Evolutionary conservation across 495 filamentous ascomycete genomes (phyloP).

Genomic region (Hypoxylon subgilvum): DNA sequence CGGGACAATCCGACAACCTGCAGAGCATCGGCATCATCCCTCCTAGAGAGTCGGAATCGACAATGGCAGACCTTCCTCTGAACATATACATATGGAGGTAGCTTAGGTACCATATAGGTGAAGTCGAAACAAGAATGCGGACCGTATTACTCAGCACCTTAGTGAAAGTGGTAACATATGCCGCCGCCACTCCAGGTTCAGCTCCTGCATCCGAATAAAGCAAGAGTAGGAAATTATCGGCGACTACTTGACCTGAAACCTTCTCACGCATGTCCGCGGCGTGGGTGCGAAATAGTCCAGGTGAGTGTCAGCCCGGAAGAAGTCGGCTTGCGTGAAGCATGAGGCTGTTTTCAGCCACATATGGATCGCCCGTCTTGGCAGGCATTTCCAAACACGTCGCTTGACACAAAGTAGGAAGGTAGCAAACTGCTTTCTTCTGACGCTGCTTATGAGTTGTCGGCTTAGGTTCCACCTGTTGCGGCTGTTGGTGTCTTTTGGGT

Average conservation of each 20-base stretch:
- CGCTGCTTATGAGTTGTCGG: not conserved
- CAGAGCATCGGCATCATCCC: no score
- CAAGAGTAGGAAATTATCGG: not conserved
- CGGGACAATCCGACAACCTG: no score
- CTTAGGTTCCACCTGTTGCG: not conserved
- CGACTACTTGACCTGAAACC: slow-evolving; percentile 15
- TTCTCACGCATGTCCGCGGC: not conserved
- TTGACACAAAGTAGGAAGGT: not conserved
- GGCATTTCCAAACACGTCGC: slow-evolving; percentile 7
- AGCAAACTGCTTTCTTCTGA: not conserved
- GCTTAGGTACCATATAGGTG: no score
- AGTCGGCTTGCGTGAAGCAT: slow-evolving; percentile 6
- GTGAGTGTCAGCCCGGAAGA: slow-evolving; percentile 6
- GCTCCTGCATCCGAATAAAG: no score
- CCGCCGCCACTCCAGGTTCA: no score
- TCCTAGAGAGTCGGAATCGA: no score
- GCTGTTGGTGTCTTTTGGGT: no score
- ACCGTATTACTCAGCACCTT: slow-evolving; percentile 4
- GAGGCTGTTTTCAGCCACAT: slow-evolving; percentile 27
- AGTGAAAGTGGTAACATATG: no score
- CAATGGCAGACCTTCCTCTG: no score
- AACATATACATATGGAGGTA: no score
- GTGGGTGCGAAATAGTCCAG: no score
- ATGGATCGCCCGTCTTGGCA: slow-evolving; percentile 11
- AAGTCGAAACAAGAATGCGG: slow-evolving; percentile 30